These are phyloP conservation scores for Penicillium sp. DNA, from an alignment of 2,329 filamentous ascomycete species.

Conservation along the genomic window DNA sequence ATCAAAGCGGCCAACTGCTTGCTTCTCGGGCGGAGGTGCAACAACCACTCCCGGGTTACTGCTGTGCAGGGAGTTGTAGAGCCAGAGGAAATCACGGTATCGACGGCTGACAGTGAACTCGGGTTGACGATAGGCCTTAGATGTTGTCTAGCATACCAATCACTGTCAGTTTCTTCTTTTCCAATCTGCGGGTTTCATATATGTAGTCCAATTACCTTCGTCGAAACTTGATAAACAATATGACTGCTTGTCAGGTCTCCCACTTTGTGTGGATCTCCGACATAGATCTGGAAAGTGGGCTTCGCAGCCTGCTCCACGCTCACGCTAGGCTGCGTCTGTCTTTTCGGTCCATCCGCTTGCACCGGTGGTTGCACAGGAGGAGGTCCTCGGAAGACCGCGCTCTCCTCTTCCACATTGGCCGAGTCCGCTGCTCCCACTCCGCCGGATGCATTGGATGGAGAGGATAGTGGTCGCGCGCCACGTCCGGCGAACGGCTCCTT, in stretches of 20 bases:
- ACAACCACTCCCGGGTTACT: conserved; percentile 96
- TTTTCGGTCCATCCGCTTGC: conserved; percentile 45
- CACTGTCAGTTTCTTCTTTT: not conserved
- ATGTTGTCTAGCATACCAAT: conserved; percentile 67
- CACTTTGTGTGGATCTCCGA: conserved; percentile 97
- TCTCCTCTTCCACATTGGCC: conserved; percentile 70
- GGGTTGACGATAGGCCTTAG: conserved; percentile 88
- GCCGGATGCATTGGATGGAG: conserved; percentile 49
- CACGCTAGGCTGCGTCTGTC: conserved; percentile 71
- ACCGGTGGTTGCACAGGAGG: conserved; percentile 58
- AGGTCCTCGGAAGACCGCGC: conserved; percentile 63
- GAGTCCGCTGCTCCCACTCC: conserved; percentile 59
- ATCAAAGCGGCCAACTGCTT: conserved; percentile 94
- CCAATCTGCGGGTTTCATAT: not conserved
- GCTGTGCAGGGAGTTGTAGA: conserved; percentile 89
- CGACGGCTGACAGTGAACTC: conserved; percentile 92
- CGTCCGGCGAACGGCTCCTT: conserved; percentile 53
- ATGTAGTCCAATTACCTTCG: conserved; percentile 62
- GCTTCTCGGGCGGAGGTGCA: conserved; percentile 94
- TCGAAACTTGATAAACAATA: conserved; percentile 94
- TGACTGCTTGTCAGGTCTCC: conserved; percentile 95
- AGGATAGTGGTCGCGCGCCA: conserved; percentile 39
- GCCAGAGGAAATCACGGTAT: conserved; percentile 96
- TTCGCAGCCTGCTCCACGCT: conserved; percentile 92
- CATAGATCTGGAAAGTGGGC: conserved; percentile 83